A percentile compares a stretch with the other conserved stretches of the same genome.
phyloP scores from a whole-genome alignment of 768 basidiomycete genomes.

The Boletus vermiculosoides region DNA sequence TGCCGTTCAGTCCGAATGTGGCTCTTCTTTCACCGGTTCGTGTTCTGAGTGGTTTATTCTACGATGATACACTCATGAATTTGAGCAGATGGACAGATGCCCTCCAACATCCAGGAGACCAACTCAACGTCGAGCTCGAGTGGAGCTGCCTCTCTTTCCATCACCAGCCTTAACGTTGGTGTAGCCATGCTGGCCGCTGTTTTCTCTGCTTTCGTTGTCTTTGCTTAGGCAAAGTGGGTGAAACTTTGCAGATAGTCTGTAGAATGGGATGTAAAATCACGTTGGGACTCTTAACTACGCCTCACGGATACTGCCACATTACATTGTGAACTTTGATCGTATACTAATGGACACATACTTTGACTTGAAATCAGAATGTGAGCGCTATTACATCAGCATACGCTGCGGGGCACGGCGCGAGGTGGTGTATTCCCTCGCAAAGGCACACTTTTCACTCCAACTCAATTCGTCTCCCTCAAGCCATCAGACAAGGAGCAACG shows the following conservation, averaged over 20 bases:
- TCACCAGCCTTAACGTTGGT: constrained; percentile 24
- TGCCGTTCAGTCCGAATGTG: constrained; percentile 39
- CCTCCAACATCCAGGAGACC: constrained; percentile 25
- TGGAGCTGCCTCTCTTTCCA: constrained; percentile 21
- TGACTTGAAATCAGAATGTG: not conserved
- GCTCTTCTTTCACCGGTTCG: constrained; percentile 53
- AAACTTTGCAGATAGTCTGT: not conserved
- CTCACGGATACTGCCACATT: not conserved
- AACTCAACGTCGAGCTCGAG: constrained; percentile 24
- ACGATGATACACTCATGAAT: not conserved
- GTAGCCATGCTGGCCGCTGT: constrained; percentile 31
- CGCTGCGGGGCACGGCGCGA: not conserved
- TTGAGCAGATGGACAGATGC: constrained; percentile 31
- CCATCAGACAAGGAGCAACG: not conserved
- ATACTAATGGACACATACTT: constrained; percentile 1
- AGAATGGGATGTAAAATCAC: not conserved
- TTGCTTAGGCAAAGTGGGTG: constrained; percentile 29
- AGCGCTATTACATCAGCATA: constrained; percentile 23
- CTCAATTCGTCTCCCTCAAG: not conserved
- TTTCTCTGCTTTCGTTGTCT: constrained; percentile 35
- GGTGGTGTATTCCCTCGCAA: not conserved
- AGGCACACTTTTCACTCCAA: not conserved
- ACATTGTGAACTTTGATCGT: not conserved
- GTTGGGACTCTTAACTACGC: not conserved
- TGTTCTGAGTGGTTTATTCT: not conserved